Conservation (phyloP, 192 early-diverging fungal genomes). For the Funneliformis geosporum region DNA sequence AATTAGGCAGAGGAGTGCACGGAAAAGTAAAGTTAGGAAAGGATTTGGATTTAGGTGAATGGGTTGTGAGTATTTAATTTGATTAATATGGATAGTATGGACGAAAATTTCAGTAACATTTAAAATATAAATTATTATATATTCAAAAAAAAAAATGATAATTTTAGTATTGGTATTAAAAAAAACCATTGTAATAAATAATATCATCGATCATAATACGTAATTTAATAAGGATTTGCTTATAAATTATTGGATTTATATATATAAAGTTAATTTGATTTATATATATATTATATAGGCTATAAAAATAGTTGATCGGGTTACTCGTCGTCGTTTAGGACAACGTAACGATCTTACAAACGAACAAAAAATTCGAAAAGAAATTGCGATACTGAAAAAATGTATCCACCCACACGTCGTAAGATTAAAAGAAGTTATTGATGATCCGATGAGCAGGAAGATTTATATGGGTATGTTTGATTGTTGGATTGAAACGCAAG, state of each 20-base stretch:
- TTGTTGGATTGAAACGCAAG: constrained; percentile 2
- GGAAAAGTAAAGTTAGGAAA: constrained; percentile 93
- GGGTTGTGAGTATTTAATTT: constrained; percentile 58
- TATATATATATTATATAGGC: constrained; percentile 33
- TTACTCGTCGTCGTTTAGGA: constrained; percentile 42
- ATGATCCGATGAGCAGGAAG: constrained; percentile 86
- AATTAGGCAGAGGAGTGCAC: constrained; percentile 91
- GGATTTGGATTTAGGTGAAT: constrained; percentile 78
- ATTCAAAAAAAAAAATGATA: too few species aligned
- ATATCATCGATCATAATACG: too few species aligned
- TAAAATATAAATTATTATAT: too few species aligned
- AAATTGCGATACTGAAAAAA: constrained; percentile 97
- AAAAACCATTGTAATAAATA: too few species aligned
- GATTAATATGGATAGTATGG: not conserved
- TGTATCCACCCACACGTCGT: constrained; percentile 93
- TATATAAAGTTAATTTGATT: not conserved
- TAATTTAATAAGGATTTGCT: too few species aligned
- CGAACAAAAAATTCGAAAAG: constrained; percentile 87
- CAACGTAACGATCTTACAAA: constrained; percentile 43
- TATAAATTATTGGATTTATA: too few species aligned
- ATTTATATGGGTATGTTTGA: constrained; percentile 79
- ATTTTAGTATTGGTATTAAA: too few species aligned
- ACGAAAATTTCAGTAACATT: too few species aligned
- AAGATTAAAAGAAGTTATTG: constrained; percentile 88
- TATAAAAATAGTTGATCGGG: constrained; percentile 50